Evolutionary conservation across 1,284 basidiomycete genomes (phyloP).

Genomic region (Cutaneotrichosporon dermatis): DNA sequence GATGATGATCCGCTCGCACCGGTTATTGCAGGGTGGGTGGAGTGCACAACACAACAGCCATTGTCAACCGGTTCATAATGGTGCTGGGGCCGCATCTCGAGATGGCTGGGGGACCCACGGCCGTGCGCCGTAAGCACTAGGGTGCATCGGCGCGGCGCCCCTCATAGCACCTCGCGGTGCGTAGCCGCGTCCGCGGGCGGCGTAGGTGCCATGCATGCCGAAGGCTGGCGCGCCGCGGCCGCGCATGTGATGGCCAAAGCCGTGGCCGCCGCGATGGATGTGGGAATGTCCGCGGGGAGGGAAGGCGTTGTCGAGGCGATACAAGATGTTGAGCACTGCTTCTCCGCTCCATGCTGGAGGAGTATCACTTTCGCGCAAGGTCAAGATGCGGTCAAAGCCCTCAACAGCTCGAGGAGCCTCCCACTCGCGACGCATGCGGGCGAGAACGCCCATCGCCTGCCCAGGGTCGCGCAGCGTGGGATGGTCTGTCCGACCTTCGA

Average conservation of each 20-base stretch:
- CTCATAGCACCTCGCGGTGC: background rate
- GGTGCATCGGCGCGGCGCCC: background rate
- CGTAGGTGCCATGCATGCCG: background rate
- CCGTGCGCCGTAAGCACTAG: background rate
- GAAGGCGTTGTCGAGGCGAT: background rate
- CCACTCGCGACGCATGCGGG: conserved; percentile 32
- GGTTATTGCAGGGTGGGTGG: background rate
- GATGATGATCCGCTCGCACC: background rate
- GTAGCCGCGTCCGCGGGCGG: background rate
- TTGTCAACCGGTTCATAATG: background rate
- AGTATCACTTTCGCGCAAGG: background rate
- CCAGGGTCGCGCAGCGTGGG: conserved; percentile 41
- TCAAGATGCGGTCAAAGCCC: conserved; percentile 17
- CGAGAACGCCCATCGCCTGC: conserved; percentile 37
- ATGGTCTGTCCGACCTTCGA: conserved; percentile 31
- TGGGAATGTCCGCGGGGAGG: background rate
- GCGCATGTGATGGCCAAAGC: background rate
- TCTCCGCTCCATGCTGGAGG: background rate
- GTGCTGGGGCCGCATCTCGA: background rate
- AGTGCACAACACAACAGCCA: background rate
- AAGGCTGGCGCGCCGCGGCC: background rate
- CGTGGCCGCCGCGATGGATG: background rate
- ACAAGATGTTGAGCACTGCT: background rate
- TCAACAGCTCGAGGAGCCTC: conserved; percentile 23
- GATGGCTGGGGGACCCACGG: background rate